Conservation (phyloP, 768 basidiomycete genomes). For the Rhodotorula taiwanensis region DNA sequence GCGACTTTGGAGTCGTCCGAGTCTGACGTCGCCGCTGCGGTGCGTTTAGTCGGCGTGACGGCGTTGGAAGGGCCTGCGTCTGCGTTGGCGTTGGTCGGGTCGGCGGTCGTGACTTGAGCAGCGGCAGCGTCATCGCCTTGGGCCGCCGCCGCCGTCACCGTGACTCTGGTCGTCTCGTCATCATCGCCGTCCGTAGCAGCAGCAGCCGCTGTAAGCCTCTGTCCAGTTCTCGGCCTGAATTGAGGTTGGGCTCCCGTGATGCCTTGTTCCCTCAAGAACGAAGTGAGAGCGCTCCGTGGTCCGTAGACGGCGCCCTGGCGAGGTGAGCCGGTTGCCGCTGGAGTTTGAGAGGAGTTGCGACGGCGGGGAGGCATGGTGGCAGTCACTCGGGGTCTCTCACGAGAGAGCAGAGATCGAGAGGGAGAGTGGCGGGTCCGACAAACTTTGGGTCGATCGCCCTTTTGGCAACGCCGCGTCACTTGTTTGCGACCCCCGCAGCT, state of each 20-base stretch:
- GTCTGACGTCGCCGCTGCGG: too few species aligned
- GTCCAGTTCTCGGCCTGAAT: conserved; percentile 3
- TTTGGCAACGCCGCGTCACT: too few species aligned
- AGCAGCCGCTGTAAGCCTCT: conserved; percentile 7
- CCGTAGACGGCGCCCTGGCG: conserved; percentile 57
- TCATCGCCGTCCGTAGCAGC: background rate
- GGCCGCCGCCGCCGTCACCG: background rate
- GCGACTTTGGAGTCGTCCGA: background rate
- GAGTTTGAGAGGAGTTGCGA: background rate
- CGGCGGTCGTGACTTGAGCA: background rate
- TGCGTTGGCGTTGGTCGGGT: conserved; percentile 8
- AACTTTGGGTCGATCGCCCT: too few species aligned
- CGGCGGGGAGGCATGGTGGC: conserved; percentile 9
- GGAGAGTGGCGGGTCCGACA: background rate
- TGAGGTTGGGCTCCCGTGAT: conserved; percentile 46
- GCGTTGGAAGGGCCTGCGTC: conserved; percentile 59
- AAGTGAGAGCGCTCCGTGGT: conserved; percentile 73
- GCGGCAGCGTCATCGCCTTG: background rate
- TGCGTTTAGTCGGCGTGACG: conserved; percentile 24
- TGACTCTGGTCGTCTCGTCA: background rate
- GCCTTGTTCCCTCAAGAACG: conserved; percentile 62
- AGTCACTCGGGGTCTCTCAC: background rate
- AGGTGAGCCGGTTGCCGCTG: background rate
- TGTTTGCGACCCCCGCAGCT: too few species aligned
- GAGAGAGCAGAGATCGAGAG: background rate